Evolutionary conservation across 176 grass and related monocot genomes (phyloP), one percentile per base, ranked within the genome.

Genomic region (Eragrostis curvula): DNA sequence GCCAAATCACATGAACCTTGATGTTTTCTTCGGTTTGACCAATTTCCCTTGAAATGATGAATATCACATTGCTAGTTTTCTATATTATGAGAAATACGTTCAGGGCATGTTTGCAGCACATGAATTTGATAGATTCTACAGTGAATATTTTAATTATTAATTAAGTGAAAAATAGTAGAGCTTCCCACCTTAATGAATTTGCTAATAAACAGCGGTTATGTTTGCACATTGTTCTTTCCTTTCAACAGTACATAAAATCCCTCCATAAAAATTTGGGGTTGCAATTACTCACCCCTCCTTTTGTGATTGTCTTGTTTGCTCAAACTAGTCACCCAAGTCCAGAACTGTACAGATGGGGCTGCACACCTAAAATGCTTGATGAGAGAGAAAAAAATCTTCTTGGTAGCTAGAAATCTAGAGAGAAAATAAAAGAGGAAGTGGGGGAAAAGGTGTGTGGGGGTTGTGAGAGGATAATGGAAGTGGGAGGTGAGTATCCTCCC

Each of bases 401-500:
- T 78, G 73, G 15, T 21, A 62, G 73, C 32, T 46, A 75, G 63
- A 83, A 76, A 86, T 89, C 24, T 70, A 84, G 46, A 85, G 56
- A 91, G 70, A 85, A 73, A 85, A 89, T 74, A 62, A 79, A 90
- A 84, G 49, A 32, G 62, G 74, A 43, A 78, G 20, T 71, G 65
- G 81, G 88, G 85, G 66, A 49, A 80, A 85, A 86, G 88, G 57
- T 44, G 27, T 75, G 71, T 46, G 79, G 61, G 78, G 62, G 77
- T 70, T 84, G 79, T 86, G 83, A 86, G 77, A 85, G 84, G 90
- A 95, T 98, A 89, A 95, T 91, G 90, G 84, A 76, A 95, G 90
- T 86, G 91, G 92, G 88, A 87, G 89, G 90, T 92, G 82, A 88
- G 80, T 82, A 89, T 92, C 87, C 92, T 92, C 85, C 94, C 68